Conservation (phyloP, 768 basidiomycete genomes). For the Pleurotus pulmonarius region DNA sequence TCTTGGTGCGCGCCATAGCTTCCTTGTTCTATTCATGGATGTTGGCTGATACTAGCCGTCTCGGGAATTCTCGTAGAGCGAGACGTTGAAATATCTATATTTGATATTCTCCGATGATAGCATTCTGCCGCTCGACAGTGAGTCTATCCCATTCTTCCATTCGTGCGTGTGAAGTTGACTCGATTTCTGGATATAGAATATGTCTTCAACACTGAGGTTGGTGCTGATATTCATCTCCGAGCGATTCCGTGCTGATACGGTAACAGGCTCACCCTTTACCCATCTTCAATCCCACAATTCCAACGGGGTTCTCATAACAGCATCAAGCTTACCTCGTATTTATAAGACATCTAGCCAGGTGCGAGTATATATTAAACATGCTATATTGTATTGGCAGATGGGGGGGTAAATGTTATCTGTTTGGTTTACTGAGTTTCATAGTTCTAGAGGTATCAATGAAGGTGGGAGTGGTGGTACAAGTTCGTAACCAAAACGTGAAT, state of each 20-base stretch:
- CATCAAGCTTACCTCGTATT: neutral
- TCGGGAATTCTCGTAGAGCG: conserved; percentile 48
- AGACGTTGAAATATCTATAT: conserved; percentile 90
- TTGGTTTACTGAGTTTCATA: neutral
- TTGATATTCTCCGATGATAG: conserved; percentile 75
- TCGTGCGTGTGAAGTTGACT: neutral
- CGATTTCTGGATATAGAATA: neutral
- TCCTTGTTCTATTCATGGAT: neutral
- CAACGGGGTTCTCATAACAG: conserved; percentile 39
- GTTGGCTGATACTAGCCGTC: neutral
- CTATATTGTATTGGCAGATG: neutral
- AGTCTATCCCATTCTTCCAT: conserved; percentile 24
- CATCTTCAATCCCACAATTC: conserved; percentile 55
- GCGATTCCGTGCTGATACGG: neutral
- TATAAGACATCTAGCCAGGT: neutral
- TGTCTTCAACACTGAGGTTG: conserved; percentile 2
- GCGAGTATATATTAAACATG: conserved; percentile 6
- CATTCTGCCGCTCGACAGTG: conserved; percentile 72
- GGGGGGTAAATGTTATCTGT: neutral
- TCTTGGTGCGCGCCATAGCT: conserved; percentile 54
- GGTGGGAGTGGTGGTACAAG: neutral
- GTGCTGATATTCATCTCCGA: neutral
- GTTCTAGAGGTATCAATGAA: neutral
- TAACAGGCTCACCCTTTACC: conserved; percentile 68
- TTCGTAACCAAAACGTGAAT: neutral